phyloP scores from a whole-genome alignment of 2,329 filamentous ascomycete species.

The Fusarium citri region DNA sequence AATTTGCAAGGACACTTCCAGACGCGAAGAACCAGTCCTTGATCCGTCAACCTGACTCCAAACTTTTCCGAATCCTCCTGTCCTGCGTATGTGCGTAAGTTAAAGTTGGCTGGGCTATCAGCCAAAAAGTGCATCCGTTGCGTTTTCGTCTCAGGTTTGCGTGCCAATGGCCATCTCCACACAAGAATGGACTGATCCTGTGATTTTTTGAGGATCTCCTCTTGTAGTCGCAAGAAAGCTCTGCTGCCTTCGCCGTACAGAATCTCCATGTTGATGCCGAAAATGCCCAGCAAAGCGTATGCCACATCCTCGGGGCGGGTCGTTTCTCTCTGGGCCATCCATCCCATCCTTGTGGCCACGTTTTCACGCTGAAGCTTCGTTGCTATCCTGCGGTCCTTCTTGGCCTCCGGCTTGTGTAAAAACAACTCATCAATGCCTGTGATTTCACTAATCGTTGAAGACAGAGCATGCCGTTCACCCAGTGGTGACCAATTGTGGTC shows the following conservation, averaged over 20 bases:
- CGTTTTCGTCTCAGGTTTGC: slow-evolving; percentile 20
- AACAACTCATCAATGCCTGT: slow-evolving; percentile 42
- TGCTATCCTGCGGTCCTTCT: slow-evolving; percentile 35
- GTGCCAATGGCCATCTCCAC: slow-evolving; percentile 41
- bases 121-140: slow-evolving; percentile 44
- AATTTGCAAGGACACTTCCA: slow-evolving; percentile 46
- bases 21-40: slow-evolving; percentile 42
- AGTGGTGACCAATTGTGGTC: slow-evolving; percentile 40
- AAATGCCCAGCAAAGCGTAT: slow-evolving; percentile 52
- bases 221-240: slow-evolving; percentile 51
- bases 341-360: slow-evolving; percentile 51
- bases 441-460: slow-evolving; percentile 38
- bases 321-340: slow-evolving; percentile 50
- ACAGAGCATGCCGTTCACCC: slow-evolving; percentile 35
- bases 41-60: slow-evolving; percentile 38
- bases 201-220: slow-evolving; percentile 50
- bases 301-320: slow-evolving; percentile 49
- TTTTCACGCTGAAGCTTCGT: slow-evolving; percentile 41
- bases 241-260: slow-evolving; percentile 52
- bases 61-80: slow-evolving; percentile 43
- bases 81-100: slow-evolving; percentile 43
- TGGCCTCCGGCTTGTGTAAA: slow-evolving; percentile 31
- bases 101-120: slow-evolving; percentile 43
- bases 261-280: slow-evolving; percentile 52
- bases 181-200: slow-evolving; percentile 53